A percentile compares a stretch with the other conserved stretches of the same genome.
phyloP scores from a whole-genome alignment of 2,329 filamentous ascomycete species.

The Biscogniauxia mediterranea region DNA sequence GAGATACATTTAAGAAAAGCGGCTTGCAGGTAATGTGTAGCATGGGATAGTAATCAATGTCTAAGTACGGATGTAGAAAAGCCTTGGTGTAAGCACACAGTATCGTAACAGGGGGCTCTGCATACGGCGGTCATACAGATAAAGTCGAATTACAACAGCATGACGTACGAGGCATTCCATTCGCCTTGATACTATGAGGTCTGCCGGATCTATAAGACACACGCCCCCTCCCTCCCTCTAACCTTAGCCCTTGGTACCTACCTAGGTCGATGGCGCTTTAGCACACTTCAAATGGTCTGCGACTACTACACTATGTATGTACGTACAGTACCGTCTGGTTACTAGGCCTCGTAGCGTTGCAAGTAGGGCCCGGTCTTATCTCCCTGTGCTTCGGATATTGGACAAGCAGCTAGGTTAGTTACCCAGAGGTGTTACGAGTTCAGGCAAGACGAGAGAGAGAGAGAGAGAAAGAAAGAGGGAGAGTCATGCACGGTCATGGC shows the following conservation, averaged over 20 bases:
- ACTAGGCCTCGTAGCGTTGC: background rate
- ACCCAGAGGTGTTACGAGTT: background rate
- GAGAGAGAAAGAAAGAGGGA: background rate
- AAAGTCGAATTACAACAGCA: background rate
- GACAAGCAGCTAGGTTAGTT: background rate
- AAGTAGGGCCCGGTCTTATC: background rate
- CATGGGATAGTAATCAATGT: background rate
- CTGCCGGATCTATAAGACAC: background rate
- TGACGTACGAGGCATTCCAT: background rate
- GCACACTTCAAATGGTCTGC: background rate
- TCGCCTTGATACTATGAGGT: background rate
- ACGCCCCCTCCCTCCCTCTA: no score
- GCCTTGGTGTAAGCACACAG: background rate
- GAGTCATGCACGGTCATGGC: background rate
- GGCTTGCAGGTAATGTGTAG: background rate
- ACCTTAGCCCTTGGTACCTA: no score
- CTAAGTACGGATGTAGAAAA: background rate
- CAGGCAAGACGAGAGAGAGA: background rate
- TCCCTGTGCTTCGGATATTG: background rate
- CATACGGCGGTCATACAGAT: background rate
- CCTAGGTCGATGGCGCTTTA: no score
- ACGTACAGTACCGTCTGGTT: background rate
- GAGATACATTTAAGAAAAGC: background rate
- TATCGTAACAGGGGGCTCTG: background rate
- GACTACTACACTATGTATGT: background rate